A percentile compares a stretch with the other conserved stretches of the same genome.
Evolutionary conservation across 768 basidiomycete species (phyloP).

Genomic region (Rhodotorula diobovata): DNA sequence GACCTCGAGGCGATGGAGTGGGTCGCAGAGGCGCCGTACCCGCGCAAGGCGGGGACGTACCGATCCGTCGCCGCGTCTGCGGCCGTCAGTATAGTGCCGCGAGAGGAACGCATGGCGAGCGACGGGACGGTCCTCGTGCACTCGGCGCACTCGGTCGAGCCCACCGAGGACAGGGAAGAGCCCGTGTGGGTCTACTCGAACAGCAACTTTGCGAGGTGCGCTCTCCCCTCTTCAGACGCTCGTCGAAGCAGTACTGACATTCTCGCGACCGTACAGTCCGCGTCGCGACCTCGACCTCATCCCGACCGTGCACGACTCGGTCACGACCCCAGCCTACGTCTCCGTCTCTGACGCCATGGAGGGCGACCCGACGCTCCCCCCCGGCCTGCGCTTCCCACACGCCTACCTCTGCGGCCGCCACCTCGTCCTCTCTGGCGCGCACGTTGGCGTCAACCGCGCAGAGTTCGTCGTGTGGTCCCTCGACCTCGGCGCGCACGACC

Average conservation of each 20-base stretch:
- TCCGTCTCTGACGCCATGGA: constrained; percentile 12
- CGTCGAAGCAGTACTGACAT: background rate
- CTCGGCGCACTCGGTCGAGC: constrained; percentile 8
- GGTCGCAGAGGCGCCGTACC: constrained; percentile 73
- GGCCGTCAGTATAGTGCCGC: background rate
- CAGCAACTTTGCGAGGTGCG: constrained; percentile 68
- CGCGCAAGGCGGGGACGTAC: constrained; percentile 89
- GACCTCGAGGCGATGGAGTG: constrained; percentile 70
- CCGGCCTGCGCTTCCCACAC: constrained; percentile 90
- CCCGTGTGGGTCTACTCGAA: constrained; percentile 92
- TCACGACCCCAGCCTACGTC: constrained; percentile 65
- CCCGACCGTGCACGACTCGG: constrained; percentile 56
- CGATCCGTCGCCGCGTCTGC: constrained; percentile 76
- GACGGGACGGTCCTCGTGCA: constrained; percentile 1
- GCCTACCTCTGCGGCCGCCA: constrained; percentile 84
- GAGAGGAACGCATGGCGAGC: constrained; percentile 8
- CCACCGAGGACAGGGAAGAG: constrained; percentile 58
- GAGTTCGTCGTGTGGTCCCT: constrained; percentile 83
- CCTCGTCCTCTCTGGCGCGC: constrained; percentile 68
- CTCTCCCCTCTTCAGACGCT: background rate
- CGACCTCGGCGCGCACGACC: constrained; percentile 61
- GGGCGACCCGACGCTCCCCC: constrained; percentile 72
- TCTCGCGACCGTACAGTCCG: constrained; percentile 50
- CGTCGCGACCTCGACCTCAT: constrained; percentile 91
- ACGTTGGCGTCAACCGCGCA: constrained; percentile 65